Percentiles rank a stretch among this genome's conserved stretches.
Evolutionary conservation across 2,329 filamentous ascomycete species (phyloP).

Genomic region (Magnaporthiopsis rhizophila): DNA sequence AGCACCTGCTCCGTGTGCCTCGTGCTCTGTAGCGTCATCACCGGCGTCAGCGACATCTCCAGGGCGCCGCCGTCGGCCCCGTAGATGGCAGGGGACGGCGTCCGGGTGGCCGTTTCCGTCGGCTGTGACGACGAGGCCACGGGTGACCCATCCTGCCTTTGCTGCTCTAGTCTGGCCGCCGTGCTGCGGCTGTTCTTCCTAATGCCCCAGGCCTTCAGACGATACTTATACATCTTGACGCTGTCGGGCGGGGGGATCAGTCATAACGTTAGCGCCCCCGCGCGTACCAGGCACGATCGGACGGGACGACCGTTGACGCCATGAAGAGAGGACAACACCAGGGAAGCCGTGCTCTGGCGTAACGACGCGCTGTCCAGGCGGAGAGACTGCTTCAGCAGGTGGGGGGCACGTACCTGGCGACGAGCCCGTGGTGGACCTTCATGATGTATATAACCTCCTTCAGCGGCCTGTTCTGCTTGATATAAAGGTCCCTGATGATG

Average conservation of each 20-base stretch:
- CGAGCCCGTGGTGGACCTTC: slow-evolving; percentile 4
- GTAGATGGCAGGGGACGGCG: background rate
- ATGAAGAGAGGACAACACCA: background rate
- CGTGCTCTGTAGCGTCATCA: background rate
- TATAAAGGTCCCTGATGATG: slow-evolving; percentile 3
- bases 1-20: slow-evolving; percentile 1
- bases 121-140: background rate
- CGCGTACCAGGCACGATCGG: background rate
- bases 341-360: background rate
- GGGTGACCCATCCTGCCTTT: background rate
- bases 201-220: slow-evolving; percentile 6
- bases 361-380: background rate
- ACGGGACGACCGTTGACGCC: background rate
- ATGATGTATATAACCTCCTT: slow-evolving; percentile 7
- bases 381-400: background rate
- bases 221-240: slow-evolving; percentile 9
- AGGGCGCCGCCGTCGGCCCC: background rate
- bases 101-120: background rate
- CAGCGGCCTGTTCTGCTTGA: slow-evolving; percentile 7
- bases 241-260: background rate
- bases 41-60: background rate
- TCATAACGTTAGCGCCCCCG: background rate
- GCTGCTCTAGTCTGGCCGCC: slow-evolving; percentile 1
- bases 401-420: slow-evolving; percentile 2
- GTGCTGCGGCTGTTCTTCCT: slow-evolving; percentile 9